These are phyloP conservation scores for Insectozyma bohioensis DNA, from an alignment of 1,139 yeast genomes.

Conservation along the genomic window DNA sequence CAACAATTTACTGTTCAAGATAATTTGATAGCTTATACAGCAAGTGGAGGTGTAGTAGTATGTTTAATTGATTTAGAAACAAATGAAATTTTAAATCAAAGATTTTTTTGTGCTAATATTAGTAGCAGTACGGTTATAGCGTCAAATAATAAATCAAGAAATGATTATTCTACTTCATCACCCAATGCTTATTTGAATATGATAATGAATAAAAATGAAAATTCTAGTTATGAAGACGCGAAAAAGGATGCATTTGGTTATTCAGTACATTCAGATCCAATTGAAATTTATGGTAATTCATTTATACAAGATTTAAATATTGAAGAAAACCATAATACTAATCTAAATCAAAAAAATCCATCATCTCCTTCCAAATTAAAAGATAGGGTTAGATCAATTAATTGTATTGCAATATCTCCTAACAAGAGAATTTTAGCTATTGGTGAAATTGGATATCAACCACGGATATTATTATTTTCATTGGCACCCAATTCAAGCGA, in stretches of 20 bases:
- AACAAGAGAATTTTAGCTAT: constrained; percentile 54
- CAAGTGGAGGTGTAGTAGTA: constrained; percentile 70
- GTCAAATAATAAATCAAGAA: constrained; percentile 2
- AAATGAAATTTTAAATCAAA: constrained; percentile 27
- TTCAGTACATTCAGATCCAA: constrained; percentile 27
- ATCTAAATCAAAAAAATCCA: not conserved
- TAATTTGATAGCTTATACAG: constrained; percentile 54
- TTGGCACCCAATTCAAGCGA: constrained; percentile 49
- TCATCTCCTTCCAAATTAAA: constrained; percentile 34
- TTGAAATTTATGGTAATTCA: constrained; percentile 19
- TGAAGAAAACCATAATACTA: constrained; percentile 6
- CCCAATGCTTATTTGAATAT: constrained; percentile 36
- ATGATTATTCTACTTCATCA: constrained; percentile 11
- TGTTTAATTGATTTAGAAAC: constrained; percentile 24
- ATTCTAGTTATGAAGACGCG: constrained; percentile 9
- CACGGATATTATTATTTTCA: constrained; percentile 60
- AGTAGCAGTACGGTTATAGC: too few species aligned
- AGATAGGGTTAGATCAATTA: constrained; percentile 52
- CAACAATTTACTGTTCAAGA: constrained; percentile 40
- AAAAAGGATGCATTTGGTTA: constrained; percentile 36
- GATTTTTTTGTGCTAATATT: constrained; percentile 54
- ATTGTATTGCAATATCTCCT: constrained; percentile 57
- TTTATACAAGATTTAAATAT: constrained; percentile 9
- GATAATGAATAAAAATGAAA: constrained; percentile 17
- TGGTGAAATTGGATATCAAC: constrained; percentile 69